Evolutionary conservation across 441 rosid species (phyloP).

Genomic region (Theobroma grandiflorum): DNA sequence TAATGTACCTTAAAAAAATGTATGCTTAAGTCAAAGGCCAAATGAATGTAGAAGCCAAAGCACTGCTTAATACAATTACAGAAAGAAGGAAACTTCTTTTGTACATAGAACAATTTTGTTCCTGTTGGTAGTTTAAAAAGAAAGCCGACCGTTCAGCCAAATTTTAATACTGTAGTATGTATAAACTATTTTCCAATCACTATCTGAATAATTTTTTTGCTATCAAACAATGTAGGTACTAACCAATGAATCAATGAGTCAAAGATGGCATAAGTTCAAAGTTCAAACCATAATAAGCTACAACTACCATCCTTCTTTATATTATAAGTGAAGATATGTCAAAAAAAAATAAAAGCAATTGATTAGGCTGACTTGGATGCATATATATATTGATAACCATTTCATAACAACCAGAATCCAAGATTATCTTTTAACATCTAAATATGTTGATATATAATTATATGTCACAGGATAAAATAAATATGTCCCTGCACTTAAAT

Average conservation of each 20-base stretch:
- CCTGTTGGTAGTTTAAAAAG: background rate
- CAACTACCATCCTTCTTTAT: conserved; percentile 10
- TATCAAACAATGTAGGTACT: background rate
- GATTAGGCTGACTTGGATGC: background rate
- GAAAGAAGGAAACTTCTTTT: background rate
- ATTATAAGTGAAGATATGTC: background rate
- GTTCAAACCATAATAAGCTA: background rate
- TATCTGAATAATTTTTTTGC: background rate
- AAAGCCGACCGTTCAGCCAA: background rate
- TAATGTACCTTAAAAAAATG: too few species aligned
- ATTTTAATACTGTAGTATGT: background rate
- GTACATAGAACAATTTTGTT: background rate
- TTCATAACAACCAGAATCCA: background rate
- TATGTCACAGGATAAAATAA: background rate
- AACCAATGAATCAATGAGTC: background rate
- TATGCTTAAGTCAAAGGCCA: background rate
- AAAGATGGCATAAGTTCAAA: background rate
- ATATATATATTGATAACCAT: conserved; percentile 1
- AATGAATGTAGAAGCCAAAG: background rate
- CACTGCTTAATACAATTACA: background rate
- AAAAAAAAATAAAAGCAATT: background rate
- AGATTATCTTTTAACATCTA: background rate
- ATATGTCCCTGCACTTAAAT: background rate
- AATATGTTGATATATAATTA: background rate
- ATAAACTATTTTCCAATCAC: background rate